Base-by-base conservation (phyloP, 257 asterid genomes). In the Penstemon barbatus region DNA sequence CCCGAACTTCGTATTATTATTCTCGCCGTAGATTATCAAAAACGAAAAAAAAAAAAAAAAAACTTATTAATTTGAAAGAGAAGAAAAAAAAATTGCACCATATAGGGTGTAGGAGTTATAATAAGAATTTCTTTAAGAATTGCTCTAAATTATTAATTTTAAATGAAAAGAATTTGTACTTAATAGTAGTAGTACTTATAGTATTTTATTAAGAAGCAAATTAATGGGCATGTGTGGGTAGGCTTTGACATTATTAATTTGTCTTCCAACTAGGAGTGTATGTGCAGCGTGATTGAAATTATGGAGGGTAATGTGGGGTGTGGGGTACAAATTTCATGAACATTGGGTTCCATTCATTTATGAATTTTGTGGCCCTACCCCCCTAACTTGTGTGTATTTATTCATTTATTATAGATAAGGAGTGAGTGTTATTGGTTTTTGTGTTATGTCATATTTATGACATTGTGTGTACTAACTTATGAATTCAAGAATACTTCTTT, bases 381-480 rank as follows among this genome's bases (percentile, higher is more conserved):
- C 63, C 66, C 60, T 38, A 73, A 49, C 49, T 71, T 54, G 18
- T 63, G 56, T 75, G 61, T 71, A n/a, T 67, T 40, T 11, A 50
- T 65, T 60, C 49, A 67, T 75, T 77, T 56, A 15, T 15, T 15
- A 18, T 77, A 57, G 25, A 64, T 33, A 19, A 45, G 33, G 40
- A 50, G 53, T 18, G 66, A 49, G 77, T 68, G 62, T 75, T 72
- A 78, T 81, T 78, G 81, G 73, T 73, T 75, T 75, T 69, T 77
- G 71, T 81, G 82, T 36, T 19, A 66, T 60, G 40, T 53, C 18
- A 15, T 15, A 15, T 15, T 15, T 15, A 15, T 15, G 18, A 15
- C 18, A 15, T 15, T 15, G 18, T 15, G 18, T 15, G 18, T 15
- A 15, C 18, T 15, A 15, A 15, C 18, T 15, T 15, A 15, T 15